A percentile compares a stretch with the other conserved stretches of the same genome.
Conservation (phyloP, 306 rosid species). For the Malus sylvestris region DNA sequence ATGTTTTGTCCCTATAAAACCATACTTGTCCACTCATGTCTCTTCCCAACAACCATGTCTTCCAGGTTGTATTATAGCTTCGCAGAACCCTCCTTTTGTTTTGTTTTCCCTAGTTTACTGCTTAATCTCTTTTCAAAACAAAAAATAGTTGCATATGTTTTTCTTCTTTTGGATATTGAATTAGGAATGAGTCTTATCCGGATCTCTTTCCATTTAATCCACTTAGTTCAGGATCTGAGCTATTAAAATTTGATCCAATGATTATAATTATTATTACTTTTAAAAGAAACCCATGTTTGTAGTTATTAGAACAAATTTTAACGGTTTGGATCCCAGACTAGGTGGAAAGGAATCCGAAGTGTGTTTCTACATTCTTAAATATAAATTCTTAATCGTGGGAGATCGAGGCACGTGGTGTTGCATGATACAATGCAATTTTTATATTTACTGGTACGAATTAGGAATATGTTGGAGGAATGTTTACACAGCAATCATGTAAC, state of each 20-base stretch:
- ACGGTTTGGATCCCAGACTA: fast-evolving
- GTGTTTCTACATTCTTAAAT: neutral
- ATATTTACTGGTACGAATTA: neutral
- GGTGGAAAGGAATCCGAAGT: too few species aligned
- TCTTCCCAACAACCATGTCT: slow-evolving; percentile 38
- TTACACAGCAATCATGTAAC: slow-evolving; percentile 5
- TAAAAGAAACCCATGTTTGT: fast-evolving
- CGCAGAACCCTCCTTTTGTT: neutral
- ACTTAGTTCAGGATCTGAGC: fast-evolving
- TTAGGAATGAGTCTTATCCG: neutral
- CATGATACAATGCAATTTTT: neutral
- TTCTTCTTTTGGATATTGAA: neutral
- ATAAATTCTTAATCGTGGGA: neutral
- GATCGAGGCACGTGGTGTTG: slow-evolving; percentile 4
- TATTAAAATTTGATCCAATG: too few species aligned
- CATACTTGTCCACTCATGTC: slow-evolving; percentile 53
- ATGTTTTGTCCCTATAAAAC: slow-evolving; percentile 71
- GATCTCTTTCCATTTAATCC: too few species aligned
- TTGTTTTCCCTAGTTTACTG: neutral
- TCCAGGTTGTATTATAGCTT: neutral
- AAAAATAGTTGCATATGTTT: too few species aligned
- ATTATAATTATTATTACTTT: too few species aligned
- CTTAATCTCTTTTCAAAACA: neutral
- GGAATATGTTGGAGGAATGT: slow-evolving; percentile 13
- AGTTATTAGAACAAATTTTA: fast-evolving